Base-by-base conservation (phyloP, 768 basidiomycete genomes). In the Suillus luteus region DNA sequence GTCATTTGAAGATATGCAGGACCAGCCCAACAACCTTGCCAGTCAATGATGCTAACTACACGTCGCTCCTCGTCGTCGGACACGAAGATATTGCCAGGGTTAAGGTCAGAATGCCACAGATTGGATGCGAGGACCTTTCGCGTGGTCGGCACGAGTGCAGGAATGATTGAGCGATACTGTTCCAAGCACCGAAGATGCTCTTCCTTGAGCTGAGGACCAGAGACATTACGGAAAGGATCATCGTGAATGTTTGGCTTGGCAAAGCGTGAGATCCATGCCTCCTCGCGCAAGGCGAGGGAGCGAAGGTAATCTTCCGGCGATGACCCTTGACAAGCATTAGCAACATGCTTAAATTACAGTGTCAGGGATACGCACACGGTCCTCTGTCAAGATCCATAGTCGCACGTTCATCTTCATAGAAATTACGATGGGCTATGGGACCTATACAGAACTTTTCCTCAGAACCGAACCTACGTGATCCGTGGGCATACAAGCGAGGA, bases 101-200 rank as follows among this genome's bases (percentile, higher is more conserved):
- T 71, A n/a, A 76, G 44, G 58, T 75, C 73, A 12, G 70, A 70
- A 66, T 77, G 76, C 71, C 74, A 73, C 22, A 77, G 46, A 59
- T 67, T 72, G 40, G 72, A 69, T 12, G 65, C 48, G 17, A 66
- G 62, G 49, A 66, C 65, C 27, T 69, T 67, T 44, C 63, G 61
- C 22, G 61, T 38, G 11, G 65, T 51, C 5, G 73, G 76, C 37
- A 72, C 43, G n/a, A 76, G 55, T 40, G 67, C 66, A 4, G 75
- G 76, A 15, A 75, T 54, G 11, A 73, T 43, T 22, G 63, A 62
- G 43, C 59, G 63, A 62, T 65, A 70, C 65, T 71, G 66, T 63
- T 69, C 62, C 46, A 70, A 64, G 59, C 68, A 63, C 15, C 37
- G 57, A 15, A 71, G 70, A 64, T 71, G 70, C 35, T 62, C 68